phyloP scores from a whole-genome alignment of 192 early-diverging fungal species.

The Pilobolus umbonatus region DNA sequence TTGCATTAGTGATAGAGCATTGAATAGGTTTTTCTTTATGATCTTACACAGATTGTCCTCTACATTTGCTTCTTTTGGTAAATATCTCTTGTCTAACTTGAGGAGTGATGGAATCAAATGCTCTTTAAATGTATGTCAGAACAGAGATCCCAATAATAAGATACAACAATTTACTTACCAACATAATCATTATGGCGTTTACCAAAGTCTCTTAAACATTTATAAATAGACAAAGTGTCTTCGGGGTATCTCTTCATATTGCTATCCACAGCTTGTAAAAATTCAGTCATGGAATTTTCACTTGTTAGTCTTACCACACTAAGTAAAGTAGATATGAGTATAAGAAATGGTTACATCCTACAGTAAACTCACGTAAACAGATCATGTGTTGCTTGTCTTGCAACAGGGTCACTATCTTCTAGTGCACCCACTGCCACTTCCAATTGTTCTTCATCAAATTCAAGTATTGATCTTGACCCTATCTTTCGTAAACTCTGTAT shows the following conservation, averaged over 20 bases:
- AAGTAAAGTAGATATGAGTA: slow-evolving; percentile 1
- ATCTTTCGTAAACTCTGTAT: slow-evolving; percentile 73
- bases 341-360: background rate
- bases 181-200: slow-evolving; percentile 50
- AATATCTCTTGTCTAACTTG: slow-evolving; percentile 58
- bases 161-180: no score
- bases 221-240: slow-evolving; percentile 67
- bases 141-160: background rate
- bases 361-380: slow-evolving; percentile 57
- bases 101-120: slow-evolving; percentile 53
- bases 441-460: slow-evolving; percentile 70
- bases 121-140: no score
- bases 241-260: slow-evolving; percentile 64
- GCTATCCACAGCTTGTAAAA: slow-evolving; percentile 54
- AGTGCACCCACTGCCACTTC: slow-evolving; percentile 69
- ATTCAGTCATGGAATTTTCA: slow-evolving; percentile 38
- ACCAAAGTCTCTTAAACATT: slow-evolving; percentile 63
- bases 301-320: slow-evolving; percentile 46
- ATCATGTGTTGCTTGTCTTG: slow-evolving; percentile 68
- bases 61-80: slow-evolving; percentile 66
- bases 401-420: slow-evolving; percentile 63
- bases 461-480: slow-evolving; percentile 48
- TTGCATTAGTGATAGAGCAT: background rate
- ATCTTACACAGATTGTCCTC: slow-evolving; percentile 58
- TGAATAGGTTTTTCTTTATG: background rate